Base-by-base conservation (phyloP, 495 filamentous ascomycete species). In the Podospora pseudopauciseta region DNA sequence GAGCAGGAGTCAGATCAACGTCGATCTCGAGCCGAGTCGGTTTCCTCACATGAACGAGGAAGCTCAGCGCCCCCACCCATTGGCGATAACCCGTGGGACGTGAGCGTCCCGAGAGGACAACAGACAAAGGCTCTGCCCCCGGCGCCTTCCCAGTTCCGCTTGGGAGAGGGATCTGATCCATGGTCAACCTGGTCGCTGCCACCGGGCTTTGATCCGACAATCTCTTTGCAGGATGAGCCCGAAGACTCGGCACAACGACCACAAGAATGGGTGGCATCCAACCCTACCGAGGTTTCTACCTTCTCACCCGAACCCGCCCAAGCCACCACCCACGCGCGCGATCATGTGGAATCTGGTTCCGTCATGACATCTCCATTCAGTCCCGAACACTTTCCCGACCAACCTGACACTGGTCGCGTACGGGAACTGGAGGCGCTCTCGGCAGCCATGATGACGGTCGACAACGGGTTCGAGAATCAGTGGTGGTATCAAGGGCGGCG, bases 381-480 rank as follows among this genome's bases (percentile, higher is more conserved):
- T 32, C 27, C 61, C 30, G 30, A 49, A 18, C 15, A 54, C 26
- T 13, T 49, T 49, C 9, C 39, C 7, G 30, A 32, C 30, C 30
- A 32, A 32, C 30, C 30, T 11, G 39, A 49, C 39, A 70, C 71
- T 0, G 74, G 79, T 30, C 54, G 75, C 30, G 70, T 69, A 20
- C 71, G 76, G 27, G 82, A 86, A 23, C 75, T 85, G 30, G 83
- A 80, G 64, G 80, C 82, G 0, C 72, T 86, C 18, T 82, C 82
- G 19, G 78, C 78, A 28, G 84, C 84, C 28, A 84, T 86, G 83
- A 82, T 86, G 79, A 86, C 84, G 4, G 82, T 86, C 7, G 84
- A 85, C 69, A 83, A 83, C 65, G 82, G 82, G 13, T 83, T 84
- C 54, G 82, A 84, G 73, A 80, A 79, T 71, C 81, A 83, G 71